These are phyloP conservation scores for Phyllosticta citriasiana DNA, from an alignment of 2,329 filamentous ascomycete genomes.

Conservation along the genomic window DNA sequence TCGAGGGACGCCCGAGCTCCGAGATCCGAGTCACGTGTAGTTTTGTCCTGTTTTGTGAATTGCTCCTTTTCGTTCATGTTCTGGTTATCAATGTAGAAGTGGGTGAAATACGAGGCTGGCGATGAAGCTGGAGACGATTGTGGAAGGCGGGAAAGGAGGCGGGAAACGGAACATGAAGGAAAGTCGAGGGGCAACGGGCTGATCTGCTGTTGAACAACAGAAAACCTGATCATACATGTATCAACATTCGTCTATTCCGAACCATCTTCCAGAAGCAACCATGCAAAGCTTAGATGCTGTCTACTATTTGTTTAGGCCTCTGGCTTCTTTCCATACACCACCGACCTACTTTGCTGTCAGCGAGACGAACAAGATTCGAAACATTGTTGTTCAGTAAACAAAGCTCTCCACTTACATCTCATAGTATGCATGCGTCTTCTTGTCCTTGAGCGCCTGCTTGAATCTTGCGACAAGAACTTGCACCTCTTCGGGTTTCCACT, in stretches of 20 bases:
- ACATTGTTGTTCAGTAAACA: background rate
- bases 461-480: constrained; percentile 5
- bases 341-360: background rate
- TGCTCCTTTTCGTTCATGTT: background rate
- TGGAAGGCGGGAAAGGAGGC: too few species aligned
- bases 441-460: constrained; percentile 1
- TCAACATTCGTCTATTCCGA: too few species aligned
- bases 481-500: constrained; percentile 10
- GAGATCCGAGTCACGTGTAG: background rate
- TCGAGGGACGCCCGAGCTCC: background rate
- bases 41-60: background rate
- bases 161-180: too few species aligned
- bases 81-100: background rate
- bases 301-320: background rate
- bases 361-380: background rate
- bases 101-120: background rate
- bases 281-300: background rate
- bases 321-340: constrained; percentile 4
- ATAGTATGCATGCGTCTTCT: constrained; percentile 5
- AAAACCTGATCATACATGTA: too few species aligned
- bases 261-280: background rate
- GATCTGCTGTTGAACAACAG: too few species aligned
- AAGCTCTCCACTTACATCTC: background rate
- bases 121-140: background rate
- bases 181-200: too few species aligned